These are phyloP conservation scores for Erodium chrysanthum DNA, from an alignment of 441 rosid species.

Conservation along the genomic window DNA sequence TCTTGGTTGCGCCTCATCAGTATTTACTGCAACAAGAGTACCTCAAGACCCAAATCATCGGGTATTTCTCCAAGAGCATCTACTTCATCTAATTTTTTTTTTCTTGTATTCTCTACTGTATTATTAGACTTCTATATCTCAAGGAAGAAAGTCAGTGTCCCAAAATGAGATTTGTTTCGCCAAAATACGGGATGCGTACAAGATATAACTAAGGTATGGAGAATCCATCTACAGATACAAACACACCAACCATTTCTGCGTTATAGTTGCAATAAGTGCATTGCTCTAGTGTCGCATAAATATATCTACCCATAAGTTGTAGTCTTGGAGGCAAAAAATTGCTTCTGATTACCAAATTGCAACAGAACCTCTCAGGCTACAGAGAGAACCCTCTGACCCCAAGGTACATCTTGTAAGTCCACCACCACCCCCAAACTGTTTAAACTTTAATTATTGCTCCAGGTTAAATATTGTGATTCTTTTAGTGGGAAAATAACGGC, in stretches of 20 bases:
- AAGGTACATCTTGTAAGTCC: conserved; percentile 56
- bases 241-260: no score
- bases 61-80: conserved; percentile 54
- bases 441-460: no score
- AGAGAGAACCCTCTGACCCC: conserved; percentile 66
- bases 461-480: no score
- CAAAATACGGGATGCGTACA: no score
- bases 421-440: conserved; percentile 90
- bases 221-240: no score
- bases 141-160: conserved; percentile 3
- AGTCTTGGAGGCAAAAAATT: conserved; percentile 65
- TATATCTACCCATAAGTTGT: conserved; percentile 65
- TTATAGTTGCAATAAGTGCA: no score
- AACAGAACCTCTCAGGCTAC: conserved; percentile 48
- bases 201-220: no score
- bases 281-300: conserved; percentile 68
- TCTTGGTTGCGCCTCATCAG: no score
- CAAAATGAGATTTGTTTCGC: neutral
- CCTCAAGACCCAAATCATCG: conserved; percentile 78
- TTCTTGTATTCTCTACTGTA: conserved; percentile 57
- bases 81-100: conserved; percentile 65
- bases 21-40: no score
- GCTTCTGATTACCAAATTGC: conserved; percentile 38
- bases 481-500: no score
- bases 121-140: conserved; percentile 80